Base-by-base conservation (phyloP, 495 filamentous ascomycete species). In the Paragyromitra xinjiangensis region DNA sequence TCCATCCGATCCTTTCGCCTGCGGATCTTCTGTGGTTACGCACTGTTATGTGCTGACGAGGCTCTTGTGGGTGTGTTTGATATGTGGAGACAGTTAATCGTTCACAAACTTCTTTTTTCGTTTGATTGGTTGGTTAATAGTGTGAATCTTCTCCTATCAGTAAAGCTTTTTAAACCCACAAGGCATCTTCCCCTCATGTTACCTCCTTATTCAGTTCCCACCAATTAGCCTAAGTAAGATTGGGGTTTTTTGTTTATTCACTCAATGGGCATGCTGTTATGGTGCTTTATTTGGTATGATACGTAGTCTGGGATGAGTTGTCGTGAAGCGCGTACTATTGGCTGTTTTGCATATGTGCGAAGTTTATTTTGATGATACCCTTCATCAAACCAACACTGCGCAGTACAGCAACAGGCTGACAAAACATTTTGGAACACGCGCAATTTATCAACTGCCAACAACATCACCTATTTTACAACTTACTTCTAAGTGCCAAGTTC, bases 401-500 rank as follows among this genome's bases (percentile, higher is more conserved):
- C n/a, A 50, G 44, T 50, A 44, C 50, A 16, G 19, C 26, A 59
- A n/a, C 16, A 34, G 51, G 16, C 51, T 14, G 5, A 24, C 56
- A 59, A 8, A 55, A 24, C 51, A 24, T n/a, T 55, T 55, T 55
- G 24, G 34, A 22, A 59, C 56, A 59, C 19, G 51, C 51, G 19
- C 51, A 19, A 24, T 55, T 6, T 26, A 19, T 55, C n/a, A 4
- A 29, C 34, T 39, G 34, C 37, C 58, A 53, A 53, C 16, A 39
- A 39, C 5, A 62, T 6, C 34, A 22, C 19, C 8, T 40, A 40
- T 19, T 1, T 40, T 8, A 1, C 34, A 19, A 12, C 63, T 26
- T 39, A 62, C 14, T 39, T 29, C 62, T 34, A 64, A 48, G 62
- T 39, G 62, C 24, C 7, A 26, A 6, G 9, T 68, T 68, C n/a